These are phyloP conservation scores for Cyberlindnera mrakii DNA, from an alignment of 805 yeast species.

Conservation along the genomic window DNA sequence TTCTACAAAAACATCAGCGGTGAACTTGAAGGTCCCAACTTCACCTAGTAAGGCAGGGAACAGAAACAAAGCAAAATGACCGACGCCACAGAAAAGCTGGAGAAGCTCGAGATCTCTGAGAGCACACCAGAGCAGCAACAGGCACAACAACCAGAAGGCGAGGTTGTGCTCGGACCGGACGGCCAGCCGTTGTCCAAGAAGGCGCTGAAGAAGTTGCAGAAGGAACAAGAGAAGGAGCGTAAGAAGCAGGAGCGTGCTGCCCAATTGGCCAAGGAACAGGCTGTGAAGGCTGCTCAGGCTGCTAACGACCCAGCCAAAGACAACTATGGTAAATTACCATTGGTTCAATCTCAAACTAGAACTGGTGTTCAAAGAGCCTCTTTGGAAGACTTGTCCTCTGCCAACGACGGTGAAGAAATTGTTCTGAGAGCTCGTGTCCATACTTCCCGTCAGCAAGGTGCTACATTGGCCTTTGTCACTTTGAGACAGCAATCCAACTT, in stretches of 20 bases:
- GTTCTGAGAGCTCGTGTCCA: constrained; percentile 92
- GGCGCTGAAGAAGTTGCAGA: constrained; percentile 90
- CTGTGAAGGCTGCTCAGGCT: constrained; percentile 54
- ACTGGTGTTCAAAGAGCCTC: constrained; percentile 60
- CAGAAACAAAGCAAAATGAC: constrained; percentile 7
- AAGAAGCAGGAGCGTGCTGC: constrained; percentile 93
- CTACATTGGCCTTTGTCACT: constrained; percentile 84
- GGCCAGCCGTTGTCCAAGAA: constrained; percentile 85
- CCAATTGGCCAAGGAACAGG: constrained; percentile 79
- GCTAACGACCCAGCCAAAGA: constrained; percentile 84
- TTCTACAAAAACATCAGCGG: too few species aligned
- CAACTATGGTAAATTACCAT: constrained; percentile 84
- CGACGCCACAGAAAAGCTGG: constrained; percentile 11
- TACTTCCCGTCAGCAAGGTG: constrained; percentile 91
- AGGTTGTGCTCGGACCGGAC: constrained; percentile 51
- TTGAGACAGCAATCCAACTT: constrained; percentile 84
- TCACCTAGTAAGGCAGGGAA: too few species aligned
- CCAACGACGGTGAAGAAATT: constrained; percentile 68
- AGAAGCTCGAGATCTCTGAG: constrained; percentile 9
- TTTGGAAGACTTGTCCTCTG: constrained; percentile 50
- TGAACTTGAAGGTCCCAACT: too few species aligned
- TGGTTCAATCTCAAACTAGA: constrained; percentile 66
- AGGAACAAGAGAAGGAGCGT: constrained; percentile 85
- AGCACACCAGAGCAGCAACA: constrained; percentile 35
- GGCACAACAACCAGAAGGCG: constrained; percentile 30